phyloP scores from a whole-genome alignment of 2,329 filamentous ascomycete species.

The Aspergillus spinulosporus region DNA sequence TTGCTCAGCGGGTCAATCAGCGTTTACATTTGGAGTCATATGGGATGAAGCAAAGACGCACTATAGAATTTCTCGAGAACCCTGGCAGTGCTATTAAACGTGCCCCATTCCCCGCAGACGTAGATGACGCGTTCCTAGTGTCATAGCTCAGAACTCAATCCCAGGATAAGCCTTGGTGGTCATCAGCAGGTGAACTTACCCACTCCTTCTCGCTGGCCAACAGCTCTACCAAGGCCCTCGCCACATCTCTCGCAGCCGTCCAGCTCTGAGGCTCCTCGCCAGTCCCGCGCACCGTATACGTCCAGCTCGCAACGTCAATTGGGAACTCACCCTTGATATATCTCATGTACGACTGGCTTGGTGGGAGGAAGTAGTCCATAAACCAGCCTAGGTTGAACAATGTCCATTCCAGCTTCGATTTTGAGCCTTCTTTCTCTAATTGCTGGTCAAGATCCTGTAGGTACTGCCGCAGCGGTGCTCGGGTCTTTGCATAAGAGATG shows the following conservation, averaged over 20 bases:
- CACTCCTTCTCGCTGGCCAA: neutral
- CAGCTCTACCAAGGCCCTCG: neutral
- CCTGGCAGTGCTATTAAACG: slow-evolving; percentile 3
- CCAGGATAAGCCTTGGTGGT: too few species aligned
- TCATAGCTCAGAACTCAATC: neutral
- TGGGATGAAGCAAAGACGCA: neutral
- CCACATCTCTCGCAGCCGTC: slow-evolving; percentile 11
- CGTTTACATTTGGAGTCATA: too few species aligned
- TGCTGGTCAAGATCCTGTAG: neutral
- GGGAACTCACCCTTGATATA: slow-evolving; percentile 5
- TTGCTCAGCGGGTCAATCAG: too few species aligned
- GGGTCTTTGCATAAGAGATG: neutral
- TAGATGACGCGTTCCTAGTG: slow-evolving; percentile 6
- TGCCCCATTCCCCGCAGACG: slow-evolving; percentile 3
- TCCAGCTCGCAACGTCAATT: neutral
- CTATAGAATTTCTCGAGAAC: slow-evolving; percentile 7
- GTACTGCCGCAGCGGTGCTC: slow-evolving; percentile 4
- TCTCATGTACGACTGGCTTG: neutral
- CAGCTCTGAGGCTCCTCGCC: slow-evolving; percentile 7
- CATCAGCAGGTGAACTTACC: neutral
- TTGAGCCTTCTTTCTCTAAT: too few species aligned
- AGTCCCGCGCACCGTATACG: neutral
- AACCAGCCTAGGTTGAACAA: slow-evolving; percentile 8
- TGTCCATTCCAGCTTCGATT: slow-evolving; percentile 5
- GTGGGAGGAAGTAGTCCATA: slow-evolving; percentile 7